Base-by-base conservation (phyloP, 2,329 filamentous ascomycete species). In the Aspergillus intermedius region DNA sequence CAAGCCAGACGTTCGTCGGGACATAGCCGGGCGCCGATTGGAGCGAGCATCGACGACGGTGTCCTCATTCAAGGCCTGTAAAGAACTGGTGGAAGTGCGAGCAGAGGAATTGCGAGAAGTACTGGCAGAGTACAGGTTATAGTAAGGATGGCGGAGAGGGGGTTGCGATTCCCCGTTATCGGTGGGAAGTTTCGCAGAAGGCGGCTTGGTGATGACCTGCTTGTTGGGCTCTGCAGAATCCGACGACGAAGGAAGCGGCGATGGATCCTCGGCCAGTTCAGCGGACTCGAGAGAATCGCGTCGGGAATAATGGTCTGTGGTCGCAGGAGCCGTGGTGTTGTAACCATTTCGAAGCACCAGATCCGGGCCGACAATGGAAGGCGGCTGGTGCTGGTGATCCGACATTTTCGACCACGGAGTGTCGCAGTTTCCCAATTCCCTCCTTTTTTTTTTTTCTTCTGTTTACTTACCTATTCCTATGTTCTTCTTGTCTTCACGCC, bases 71-170 rank as follows among this genome's bases (percentile, higher is more conserved):
- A 70, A 58, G n/a, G 67, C 65, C 46, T 70, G 68, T 17, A 73
- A 56, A 7, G 70, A 73, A 50, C 69, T 72, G 22, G 69, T 69
- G 15, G 70, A 72, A 5, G 69, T 71, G 44, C 68, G 68, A 34
- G 62, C 65, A 25, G 70, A 72, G 23, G 63, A 60, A 4, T 59
- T 59, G 42, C 61, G 56, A 7, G 69, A 70, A 32, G 64, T 56
- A 42, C 58, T 65, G 19, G 66, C 63, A 34, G 64, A 66, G 49
- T 67, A 61, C 15, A 68, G 51, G 49, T 66, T 60, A 45, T 62
- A 57, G 34, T 64, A 66, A 1, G 60, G 56, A 48, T 66, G 64
- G 42, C 64, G 64, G 35, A 66, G 56, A 28, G 63, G 54, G 5
- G 63, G 48, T 42, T 65, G 60, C n/a, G 12, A 9, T 5, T 28